Evolutionary conservation across 129 eudicot genomes (phyloP).

Genomic region (Arctium minus): DNA sequence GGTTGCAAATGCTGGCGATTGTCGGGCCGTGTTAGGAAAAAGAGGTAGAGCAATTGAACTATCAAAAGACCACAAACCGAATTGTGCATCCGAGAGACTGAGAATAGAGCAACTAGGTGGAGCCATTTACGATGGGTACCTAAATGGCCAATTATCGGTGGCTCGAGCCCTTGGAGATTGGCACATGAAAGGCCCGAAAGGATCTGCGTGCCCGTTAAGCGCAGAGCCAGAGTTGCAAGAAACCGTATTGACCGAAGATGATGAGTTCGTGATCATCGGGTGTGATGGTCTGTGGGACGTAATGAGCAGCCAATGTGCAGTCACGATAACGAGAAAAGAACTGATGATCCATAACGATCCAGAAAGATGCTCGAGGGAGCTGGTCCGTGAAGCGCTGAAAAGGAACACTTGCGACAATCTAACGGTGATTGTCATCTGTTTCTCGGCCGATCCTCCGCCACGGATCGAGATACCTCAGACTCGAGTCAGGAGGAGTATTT

Average conservation of each 20-base stretch:
- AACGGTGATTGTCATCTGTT: conserved; percentile 72
- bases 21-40: conserved; percentile 86
- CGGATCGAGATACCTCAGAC: conserved; percentile 52
- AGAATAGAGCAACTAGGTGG: conserved; percentile 86
- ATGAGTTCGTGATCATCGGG: conserved; percentile 81
- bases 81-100: conserved; percentile 48
- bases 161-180: conserved; percentile 95
- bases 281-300: conserved; percentile 97
- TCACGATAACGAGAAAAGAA: conserved; percentile 60
- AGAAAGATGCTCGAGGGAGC: conserved; percentile 71
- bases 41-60: conserved; percentile 79
- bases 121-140: conserved; percentile 80
- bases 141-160: conserved; percentile 80
- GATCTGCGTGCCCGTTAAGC: conserved; percentile 65
- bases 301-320: conserved; percentile 90
- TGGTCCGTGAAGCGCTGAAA: conserved; percentile 74
- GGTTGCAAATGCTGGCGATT: conserved; percentile 90
- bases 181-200: conserved; percentile 95
- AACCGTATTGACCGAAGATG: conserved; percentile 51
- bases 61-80: conserved; percentile 87
- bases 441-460: conserved; percentile 76
- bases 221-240: conserved; percentile 80
- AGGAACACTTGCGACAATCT: conserved; percentile 72
- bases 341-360: conserved; percentile 87
- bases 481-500: conserved; percentile 65